Evolutionary conservation across 805 yeast genomes (phyloP), one percentile per base, ranked within the genome.

Genomic region (Suhomyces canberraensis): DNA sequence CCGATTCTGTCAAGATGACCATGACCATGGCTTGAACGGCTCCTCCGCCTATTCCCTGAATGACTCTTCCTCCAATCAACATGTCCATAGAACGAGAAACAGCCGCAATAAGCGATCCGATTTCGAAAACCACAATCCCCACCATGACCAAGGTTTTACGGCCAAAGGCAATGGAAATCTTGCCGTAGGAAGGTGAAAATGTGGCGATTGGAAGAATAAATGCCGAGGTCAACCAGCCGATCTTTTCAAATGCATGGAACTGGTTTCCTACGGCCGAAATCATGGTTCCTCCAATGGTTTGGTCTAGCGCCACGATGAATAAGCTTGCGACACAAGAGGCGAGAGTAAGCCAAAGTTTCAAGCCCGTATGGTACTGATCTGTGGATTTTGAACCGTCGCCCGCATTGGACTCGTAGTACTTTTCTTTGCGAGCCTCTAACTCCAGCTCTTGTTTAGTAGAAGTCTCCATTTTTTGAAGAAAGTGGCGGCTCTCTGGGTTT

Each of bases 31-130:
- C 65, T 47, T 76, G 79, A 32, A 81, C 70, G 17, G 84, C 84
- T 25, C 85, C 82, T 8, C 81, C 88, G 11, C 90, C 91, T 22
- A 78, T 51, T 35, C 93, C 93, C 36, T 79, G 78, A 15, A 84
- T 60, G 6, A 77, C 81, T 48, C 95, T 69, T 1, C 88, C 90
- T 3, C 79, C 87, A 41, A 84, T 79, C 31, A 84, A 56, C 69
- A 75, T 73, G 36, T 70, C 62, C 78, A 84, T 79, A 22, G 68
- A 64, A 14, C 48, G 54, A 1, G 87, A 59, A 4, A 75, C 44
- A 1, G 84, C 90, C 37, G 75, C 62, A 4, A 81, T 58, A 36
- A 81, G 60, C 0, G 86, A 79, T 1, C 90, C 90, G 3, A 72
- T 56, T 50, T 78, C 79, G 50, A 82, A 81, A 2, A 83, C 46